Evolutionary conservation across 1,284 basidiomycete genomes (phyloP).

Genomic region (Baeospora myosura): DNA sequence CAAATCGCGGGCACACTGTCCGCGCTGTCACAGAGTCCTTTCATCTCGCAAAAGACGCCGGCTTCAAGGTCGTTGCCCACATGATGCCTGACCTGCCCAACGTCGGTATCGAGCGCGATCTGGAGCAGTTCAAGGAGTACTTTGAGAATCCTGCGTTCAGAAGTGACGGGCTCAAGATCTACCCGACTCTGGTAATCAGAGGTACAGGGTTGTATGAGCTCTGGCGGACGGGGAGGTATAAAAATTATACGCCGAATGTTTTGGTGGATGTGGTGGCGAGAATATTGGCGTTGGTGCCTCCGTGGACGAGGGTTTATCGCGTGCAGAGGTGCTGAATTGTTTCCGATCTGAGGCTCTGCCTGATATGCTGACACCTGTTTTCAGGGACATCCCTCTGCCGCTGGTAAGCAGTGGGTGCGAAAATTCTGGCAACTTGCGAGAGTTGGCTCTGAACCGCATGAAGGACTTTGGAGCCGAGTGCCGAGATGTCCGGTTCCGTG

Average conservation of each 20-base stretch:
- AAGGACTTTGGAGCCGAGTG: slow-evolving; percentile 98
- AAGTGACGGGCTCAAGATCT: slow-evolving; percentile 96
- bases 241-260: slow-evolving; percentile 98
- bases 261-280: slow-evolving; percentile 95
- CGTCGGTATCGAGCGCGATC: slow-evolving; percentile 92
- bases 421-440: slow-evolving; percentile 94
- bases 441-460: slow-evolving; percentile 95
- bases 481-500: slow-evolving; percentile 94
- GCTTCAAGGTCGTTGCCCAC: slow-evolving; percentile 98
- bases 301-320: slow-evolving; percentile 98
- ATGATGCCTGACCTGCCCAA: slow-evolving; percentile 99
- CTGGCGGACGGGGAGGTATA: slow-evolving; percentile 95
- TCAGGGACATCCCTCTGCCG: slow-evolving; percentile 91
- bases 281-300: slow-evolving; percentile 93
- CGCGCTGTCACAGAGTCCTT: slow-evolving; percentile 97
- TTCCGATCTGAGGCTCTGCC: slow-evolving; percentile 3
- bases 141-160: slow-evolving; percentile 98
- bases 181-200: slow-evolving; percentile 96
- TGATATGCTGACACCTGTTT: slow-evolving; percentile 10
- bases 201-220: slow-evolving; percentile 97
- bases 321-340: slow-evolving; percentile 71
- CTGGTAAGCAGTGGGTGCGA: slow-evolving; percentile 95
- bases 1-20: slow-evolving; percentile 97
- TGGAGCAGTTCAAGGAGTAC: slow-evolving; percentile 98
- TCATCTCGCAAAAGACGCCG: slow-evolving; percentile 97